A percentile compares a stretch with the other conserved stretches of the same genome.
Evolutionary conservation across 2,329 filamentous ascomycete species (phyloP).

Genomic region (Exophiala calicioides): DNA sequence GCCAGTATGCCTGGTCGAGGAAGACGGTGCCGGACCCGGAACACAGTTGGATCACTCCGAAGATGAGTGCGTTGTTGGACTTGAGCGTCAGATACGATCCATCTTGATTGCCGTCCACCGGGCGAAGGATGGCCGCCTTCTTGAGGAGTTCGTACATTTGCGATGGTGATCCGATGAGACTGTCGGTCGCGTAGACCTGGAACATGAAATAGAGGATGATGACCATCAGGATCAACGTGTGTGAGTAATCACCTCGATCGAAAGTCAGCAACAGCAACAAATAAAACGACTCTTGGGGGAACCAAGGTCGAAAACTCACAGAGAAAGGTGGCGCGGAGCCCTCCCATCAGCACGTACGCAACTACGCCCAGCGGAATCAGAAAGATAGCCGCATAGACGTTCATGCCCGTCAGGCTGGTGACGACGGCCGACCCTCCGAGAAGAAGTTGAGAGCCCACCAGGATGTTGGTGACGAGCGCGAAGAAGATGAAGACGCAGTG

Average conservation of each 20-base stretch:
- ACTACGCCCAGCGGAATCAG: conserved; percentile 77
- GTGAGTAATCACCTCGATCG: conserved; percentile 70
- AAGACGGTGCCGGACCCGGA: conserved; percentile 39
- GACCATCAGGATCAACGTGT: conserved; percentile 70
- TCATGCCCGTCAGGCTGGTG: conserved; percentile 68
- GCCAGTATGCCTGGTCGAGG: conserved; percentile 50
- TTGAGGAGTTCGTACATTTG: conserved; percentile 54
- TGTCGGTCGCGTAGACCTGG: conserved; percentile 65
- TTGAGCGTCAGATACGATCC: conserved; percentile 60
- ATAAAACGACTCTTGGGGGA: neutral
- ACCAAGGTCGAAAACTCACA: conserved; percentile 66
- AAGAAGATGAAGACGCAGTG: conserved; percentile 81
- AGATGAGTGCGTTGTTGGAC: conserved; percentile 46
- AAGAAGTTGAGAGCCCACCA: conserved; percentile 72
- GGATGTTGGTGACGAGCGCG: conserved; percentile 77
- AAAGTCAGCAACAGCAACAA: neutral
- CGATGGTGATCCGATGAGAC: conserved; percentile 68
- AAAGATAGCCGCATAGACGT: conserved; percentile 78
- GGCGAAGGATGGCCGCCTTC: conserved; percentile 46
- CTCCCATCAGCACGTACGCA: conserved; percentile 68
- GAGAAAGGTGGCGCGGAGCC: conserved; percentile 65
- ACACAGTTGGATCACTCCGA: conserved; percentile 47
- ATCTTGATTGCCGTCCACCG: conserved; percentile 54
- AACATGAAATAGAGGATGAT: conserved; percentile 71
- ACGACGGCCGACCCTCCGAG: conserved; percentile 65